Conservation (phyloP, 2,329 filamentous ascomycete species). For the Thielaviopsis musarum region DNA sequence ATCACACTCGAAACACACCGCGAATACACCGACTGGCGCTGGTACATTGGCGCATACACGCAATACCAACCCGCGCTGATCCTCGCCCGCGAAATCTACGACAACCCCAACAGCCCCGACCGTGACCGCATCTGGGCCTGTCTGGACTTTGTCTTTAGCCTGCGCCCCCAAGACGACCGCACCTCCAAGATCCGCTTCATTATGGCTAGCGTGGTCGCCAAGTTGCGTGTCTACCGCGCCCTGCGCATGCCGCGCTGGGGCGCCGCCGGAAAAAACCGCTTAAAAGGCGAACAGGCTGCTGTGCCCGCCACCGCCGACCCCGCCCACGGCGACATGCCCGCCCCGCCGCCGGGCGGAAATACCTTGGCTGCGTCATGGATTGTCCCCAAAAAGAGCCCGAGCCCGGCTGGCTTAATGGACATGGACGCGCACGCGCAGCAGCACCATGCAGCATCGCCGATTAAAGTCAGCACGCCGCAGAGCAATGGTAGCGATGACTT, state of each 20-base stretch:
- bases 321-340: neutral
- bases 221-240: constrained; percentile 9
- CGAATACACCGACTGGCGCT: constrained; percentile 41
- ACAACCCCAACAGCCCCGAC: constrained; percentile 36
- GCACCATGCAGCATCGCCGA: neutral
- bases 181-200: constrained; percentile 29
- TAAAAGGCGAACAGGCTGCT: neutral
- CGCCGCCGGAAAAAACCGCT: neutral
- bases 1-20: constrained; percentile 29
- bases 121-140: constrained; percentile 53
- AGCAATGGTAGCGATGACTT: constrained; percentile 2
- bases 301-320: constrained; percentile 6
- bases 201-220: constrained; percentile 19
- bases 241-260: constrained; percentile 7
- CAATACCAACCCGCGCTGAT: constrained; percentile 58
- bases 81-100: constrained; percentile 49
- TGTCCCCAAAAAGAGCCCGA: neutral
- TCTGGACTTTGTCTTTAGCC: constrained; percentile 54
- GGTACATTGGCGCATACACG: constrained; percentile 56
- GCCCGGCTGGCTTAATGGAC: neutral
- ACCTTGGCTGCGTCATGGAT: neutral
- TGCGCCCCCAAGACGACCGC: constrained; percentile 28
- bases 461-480: neutral
- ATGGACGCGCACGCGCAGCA: neutral
- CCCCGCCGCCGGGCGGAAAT: neutral